phyloP scores from a whole-genome alignment of 768 basidiomycete species.

The Nevesoporus exiguus region DNA sequence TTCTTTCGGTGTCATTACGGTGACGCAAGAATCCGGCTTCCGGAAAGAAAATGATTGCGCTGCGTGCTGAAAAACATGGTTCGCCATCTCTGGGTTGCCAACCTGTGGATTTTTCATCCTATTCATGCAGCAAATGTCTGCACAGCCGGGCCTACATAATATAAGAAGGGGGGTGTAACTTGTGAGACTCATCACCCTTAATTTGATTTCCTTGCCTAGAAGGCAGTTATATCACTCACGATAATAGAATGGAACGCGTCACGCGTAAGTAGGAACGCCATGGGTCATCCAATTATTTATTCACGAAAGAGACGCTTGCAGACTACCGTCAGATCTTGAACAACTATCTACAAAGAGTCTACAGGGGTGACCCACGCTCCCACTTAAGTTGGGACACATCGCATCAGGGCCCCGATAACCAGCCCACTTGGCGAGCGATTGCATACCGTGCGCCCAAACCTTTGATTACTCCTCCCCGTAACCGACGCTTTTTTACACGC shows the following conservation, averaged over 20 bases:
- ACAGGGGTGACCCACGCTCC: constrained; percentile 13
- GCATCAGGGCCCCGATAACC: constrained; percentile 16
- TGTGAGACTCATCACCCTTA: neutral
- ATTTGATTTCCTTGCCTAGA: neutral
- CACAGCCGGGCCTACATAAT: constrained; percentile 11
- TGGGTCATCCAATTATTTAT: neutral
- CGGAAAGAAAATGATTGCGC: neutral
- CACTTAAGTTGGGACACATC: constrained; percentile 19
- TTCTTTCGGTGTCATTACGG: neutral
- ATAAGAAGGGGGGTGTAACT: constrained; percentile 12
- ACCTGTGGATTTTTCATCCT: constrained; percentile 20
- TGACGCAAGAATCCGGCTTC: neutral
- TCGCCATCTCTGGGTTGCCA: constrained; percentile 10
- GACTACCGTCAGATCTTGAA: constrained; percentile 23
- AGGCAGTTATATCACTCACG: neutral
- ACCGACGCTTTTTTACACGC: neutral
- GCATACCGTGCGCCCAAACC: constrained; percentile 17
- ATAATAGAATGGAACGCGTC: constrained; percentile 3
- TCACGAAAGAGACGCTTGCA: constrained; percentile 4
- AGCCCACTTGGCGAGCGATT: constrained; percentile 23
- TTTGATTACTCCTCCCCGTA: neutral
- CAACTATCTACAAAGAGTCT: constrained; percentile 19
- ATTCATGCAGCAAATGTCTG: constrained; percentile 3
- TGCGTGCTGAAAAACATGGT: constrained; percentile 1
- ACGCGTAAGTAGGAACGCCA: constrained; percentile 8